Base-by-base conservation (phyloP, 495 filamentous ascomycete genomes). In the Aspergillus mulundensis region DNA sequence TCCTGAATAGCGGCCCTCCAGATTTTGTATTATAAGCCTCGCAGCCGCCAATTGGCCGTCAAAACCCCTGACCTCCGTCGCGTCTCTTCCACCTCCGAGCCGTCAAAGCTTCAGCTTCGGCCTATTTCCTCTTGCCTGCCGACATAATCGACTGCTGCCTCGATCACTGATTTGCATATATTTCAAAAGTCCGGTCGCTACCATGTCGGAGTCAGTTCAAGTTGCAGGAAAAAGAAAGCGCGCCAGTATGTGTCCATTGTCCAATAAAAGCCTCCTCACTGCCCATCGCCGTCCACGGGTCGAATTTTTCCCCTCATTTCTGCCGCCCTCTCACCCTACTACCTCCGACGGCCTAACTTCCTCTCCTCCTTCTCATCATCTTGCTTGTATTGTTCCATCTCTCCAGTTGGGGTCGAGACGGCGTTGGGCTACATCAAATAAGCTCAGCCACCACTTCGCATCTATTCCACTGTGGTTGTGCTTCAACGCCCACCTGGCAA, bases 161-260 rank as follows among this genome's bases (percentile, higher is more conserved):
- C 43, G 28, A 30, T 39, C 36, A 28, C 30, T 38, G 44, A 57
- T 28, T 38, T 18, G 19, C 32, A 52, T 34, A 24, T 39, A 8
- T 11, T 23, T 28, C 19, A 43, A n/a, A 24, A 48, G 45, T 44
- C 36, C 30, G 28, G 30, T 24, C 11, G 52, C 32, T 44, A 65
- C 43, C 38, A 73, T 73, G 72, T 73, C 72, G n/a, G 66, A 72
- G 18, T 40, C 56, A 50, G 59, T 72, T 53, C 70, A 75, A 56
- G 66, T 70, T n/a, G 73, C 74, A 36, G 75, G 73, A 42, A 74
- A 77, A 62, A 71, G 74, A 64, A 81, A 81, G 66, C 66, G 77
- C 73, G 78, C 80, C 72, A 66, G 71, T 69, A 55, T 39, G 49
- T 59, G 4, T 47, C 47, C 44, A 43, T 52, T 61, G 44, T 39